phyloP scores from a whole-genome alignment of 805 yeast species.

The Blastobotrys terrestris region DNA sequence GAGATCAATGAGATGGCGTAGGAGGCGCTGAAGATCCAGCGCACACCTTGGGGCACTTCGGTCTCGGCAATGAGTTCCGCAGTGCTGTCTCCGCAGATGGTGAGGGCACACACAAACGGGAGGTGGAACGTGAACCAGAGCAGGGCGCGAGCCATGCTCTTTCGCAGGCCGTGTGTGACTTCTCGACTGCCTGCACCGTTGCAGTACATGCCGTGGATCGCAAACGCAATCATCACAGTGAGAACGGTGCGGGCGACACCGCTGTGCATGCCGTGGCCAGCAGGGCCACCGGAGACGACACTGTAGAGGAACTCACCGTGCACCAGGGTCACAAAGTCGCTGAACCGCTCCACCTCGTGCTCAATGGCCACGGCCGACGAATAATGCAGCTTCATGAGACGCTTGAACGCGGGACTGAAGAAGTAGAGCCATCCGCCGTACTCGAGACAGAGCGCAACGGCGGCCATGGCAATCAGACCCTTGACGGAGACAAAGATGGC shows the following conservation, averaged over 20 bases:
- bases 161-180: constrained; percentile 51
- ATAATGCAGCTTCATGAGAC: constrained; percentile 36
- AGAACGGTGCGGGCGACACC: constrained; percentile 45
- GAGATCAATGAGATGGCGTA: neutral
- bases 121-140: constrained; percentile 44
- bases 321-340: constrained; percentile 56
- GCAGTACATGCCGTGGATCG: constrained; percentile 47
- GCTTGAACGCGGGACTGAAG: constrained; percentile 46
- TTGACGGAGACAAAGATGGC: constrained; percentile 44
- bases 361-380: constrained; percentile 61
- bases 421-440: constrained; percentile 32
- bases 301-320: constrained; percentile 57
- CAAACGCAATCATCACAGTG: constrained; percentile 42
- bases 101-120: constrained; percentile 44
- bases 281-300: constrained; percentile 44
- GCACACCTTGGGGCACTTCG: neutral
- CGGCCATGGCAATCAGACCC: constrained; percentile 42
- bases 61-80: neutral
- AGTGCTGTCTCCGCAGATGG: neutral
- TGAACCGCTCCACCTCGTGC: constrained; percentile 57
- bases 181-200: constrained; percentile 44
- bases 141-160: constrained; percentile 41
- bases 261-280: constrained; percentile 41
- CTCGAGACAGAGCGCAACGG: constrained; percentile 39
- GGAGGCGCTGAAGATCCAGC: neutral